Evolutionary conservation across 495 filamentous ascomycete species (phyloP).

Genomic region (Hypomontagnella submonticulosa): DNA sequence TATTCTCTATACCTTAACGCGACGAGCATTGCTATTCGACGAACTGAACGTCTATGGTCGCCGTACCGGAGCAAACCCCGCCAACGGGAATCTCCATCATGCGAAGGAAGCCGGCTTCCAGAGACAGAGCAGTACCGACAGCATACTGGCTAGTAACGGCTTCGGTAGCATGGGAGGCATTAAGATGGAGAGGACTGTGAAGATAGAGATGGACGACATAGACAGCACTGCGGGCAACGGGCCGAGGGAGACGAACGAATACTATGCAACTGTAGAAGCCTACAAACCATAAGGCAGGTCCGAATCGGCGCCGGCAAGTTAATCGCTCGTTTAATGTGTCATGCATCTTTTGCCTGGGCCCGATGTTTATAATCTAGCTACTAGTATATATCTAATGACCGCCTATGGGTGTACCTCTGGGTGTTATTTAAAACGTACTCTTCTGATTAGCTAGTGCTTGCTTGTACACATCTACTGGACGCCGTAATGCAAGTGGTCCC

Average conservation of each 20-base stretch:
- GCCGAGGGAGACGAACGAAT: slow-evolving; percentile 2
- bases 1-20: slow-evolving; percentile 70
- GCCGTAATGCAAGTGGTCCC: no score
- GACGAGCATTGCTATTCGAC: slow-evolving; percentile 55
- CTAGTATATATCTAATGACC: no score
- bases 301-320: background rate
- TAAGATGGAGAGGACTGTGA: slow-evolving; percentile 38
- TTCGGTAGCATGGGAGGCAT: slow-evolving; percentile 29
- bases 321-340: background rate
- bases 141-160: slow-evolving; percentile 26
- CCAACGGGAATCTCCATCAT: background rate
- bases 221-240: slow-evolving; percentile 17
- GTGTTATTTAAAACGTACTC: no score
- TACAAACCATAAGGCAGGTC: slow-evolving; percentile 11
- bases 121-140: slow-evolving; percentile 37
- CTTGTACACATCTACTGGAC: no score
- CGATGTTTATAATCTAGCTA: no score
- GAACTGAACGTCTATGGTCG: slow-evolving; percentile 33
- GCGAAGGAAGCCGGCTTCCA: slow-evolving; percentile 30
- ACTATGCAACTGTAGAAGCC: slow-evolving; percentile 33
- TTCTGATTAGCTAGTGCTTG: no score
- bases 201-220: slow-evolving; percentile 35
- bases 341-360: background rate
- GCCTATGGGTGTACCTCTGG: no score
- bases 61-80: slow-evolving; percentile 2